A percentile compares a stretch with the other conserved stretches of the same genome.
Conservation (phyloP, 2,329 filamentous ascomycete genomes). For the Epichloe uncinata region DNA sequence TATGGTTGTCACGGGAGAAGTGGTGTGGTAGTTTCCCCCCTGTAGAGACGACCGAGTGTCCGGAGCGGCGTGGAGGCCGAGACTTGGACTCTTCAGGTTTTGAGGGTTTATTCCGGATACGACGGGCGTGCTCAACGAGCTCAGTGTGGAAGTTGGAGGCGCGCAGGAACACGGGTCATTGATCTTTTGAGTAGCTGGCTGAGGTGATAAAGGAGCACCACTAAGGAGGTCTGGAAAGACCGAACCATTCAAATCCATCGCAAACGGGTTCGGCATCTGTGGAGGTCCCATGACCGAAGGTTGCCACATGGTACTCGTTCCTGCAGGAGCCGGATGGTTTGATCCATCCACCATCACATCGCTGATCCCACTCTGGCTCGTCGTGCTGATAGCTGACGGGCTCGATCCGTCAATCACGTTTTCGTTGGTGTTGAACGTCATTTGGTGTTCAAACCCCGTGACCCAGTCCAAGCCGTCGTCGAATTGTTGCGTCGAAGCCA, state of each 20-base stretch:
- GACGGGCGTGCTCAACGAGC: conserved; percentile 57
- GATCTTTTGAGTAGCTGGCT: conserved; percentile 55
- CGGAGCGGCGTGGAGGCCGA: conserved; percentile 51
- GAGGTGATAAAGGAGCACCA: conserved; percentile 62
- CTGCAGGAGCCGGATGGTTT: conserved; percentile 44
- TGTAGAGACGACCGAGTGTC: conserved; percentile 62
- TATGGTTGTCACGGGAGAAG: conserved; percentile 48
- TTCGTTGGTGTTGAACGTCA: conserved; percentile 60
- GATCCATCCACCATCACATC: conserved; percentile 83
- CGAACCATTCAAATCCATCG: conserved; percentile 59
- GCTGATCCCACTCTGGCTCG: conserved; percentile 81
- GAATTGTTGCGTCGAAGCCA: conserved; percentile 43
- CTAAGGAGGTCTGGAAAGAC: conserved; percentile 67
- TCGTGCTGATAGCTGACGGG: conserved; percentile 88
- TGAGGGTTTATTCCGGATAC: conserved; percentile 51
- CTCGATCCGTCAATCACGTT: conserved; percentile 85
- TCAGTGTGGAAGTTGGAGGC: conserved; percentile 55
- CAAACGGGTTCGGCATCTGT: conserved; percentile 55
- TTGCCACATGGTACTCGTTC: conserved; percentile 53
- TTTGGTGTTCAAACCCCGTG: conserved; percentile 64
- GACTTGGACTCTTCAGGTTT: conserved; percentile 52
- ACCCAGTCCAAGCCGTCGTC: conserved; percentile 78
- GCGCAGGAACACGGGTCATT: conserved; percentile 69
- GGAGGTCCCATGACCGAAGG: conserved; percentile 55
- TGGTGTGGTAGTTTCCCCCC: conserved; percentile 44